Evolutionary conservation across 257 asterid genomes (phyloP).

Genomic region (Paulownia fortunei): DNA sequence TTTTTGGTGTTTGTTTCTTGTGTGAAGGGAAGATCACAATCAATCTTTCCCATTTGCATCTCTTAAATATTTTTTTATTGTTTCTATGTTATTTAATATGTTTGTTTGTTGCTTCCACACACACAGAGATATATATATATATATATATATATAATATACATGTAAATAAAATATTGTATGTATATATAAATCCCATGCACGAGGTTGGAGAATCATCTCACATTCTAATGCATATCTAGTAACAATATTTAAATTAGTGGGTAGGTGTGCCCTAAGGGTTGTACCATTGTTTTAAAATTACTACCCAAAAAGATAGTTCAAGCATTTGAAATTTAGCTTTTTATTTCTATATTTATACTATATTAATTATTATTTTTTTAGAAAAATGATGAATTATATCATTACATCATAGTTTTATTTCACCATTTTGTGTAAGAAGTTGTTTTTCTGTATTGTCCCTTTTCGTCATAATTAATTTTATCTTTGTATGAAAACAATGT

Average conservation of each 20-base stretch:
- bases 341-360: background rate
- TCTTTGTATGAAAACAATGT: no score
- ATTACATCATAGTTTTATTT: no score
- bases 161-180: background rate
- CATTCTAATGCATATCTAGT: conserved; percentile 24
- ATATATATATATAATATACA: background rate
- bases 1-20: conserved; percentile 29
- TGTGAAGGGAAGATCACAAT: conserved; percentile 33
- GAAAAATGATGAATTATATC: no score
- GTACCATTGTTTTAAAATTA: background rate
- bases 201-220: conserved; percentile 40
- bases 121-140: background rate
- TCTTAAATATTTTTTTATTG: conserved; percentile 10
- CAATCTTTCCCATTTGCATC: conserved; percentile 23
- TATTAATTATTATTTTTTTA: no score
- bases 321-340: background rate
- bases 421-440: no score
- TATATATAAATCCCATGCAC: conserved; percentile 29
- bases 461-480: no score
- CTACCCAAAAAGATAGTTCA: background rate
- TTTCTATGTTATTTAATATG: conserved; percentile 3
- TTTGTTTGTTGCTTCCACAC: background rate
- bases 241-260: background rate
- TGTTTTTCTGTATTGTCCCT: no score
- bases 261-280: background rate